Evolutionary conservation across 495 filamentous ascomycete genomes (phyloP).

Genomic region (Trichoderma gamsii): DNA sequence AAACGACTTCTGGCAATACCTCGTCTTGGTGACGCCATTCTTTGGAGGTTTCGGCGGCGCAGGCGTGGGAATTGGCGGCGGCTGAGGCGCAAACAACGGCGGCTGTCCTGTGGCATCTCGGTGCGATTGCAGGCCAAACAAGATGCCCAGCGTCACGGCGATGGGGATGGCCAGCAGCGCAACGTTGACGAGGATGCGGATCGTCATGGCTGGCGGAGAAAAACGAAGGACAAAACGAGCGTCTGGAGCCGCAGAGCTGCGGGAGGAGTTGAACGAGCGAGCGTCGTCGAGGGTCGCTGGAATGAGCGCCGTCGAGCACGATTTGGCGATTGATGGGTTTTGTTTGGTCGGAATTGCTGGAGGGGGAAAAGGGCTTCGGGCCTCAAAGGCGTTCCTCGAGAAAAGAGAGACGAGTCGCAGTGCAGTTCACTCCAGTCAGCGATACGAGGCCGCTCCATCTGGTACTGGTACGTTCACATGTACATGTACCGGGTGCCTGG

Average conservation of each 20-base stretch:
- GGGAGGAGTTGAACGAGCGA: background rate
- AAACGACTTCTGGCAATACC: constrained; percentile 10
- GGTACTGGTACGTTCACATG: background rate
- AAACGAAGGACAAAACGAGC: constrained; percentile 14
- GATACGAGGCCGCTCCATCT: background rate
- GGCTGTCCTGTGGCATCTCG: constrained; percentile 26
- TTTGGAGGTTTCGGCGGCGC: background rate
- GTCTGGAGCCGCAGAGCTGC: background rate
- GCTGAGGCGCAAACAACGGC: constrained; percentile 27
- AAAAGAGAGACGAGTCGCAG: background rate
- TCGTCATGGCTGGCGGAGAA: constrained; percentile 12
- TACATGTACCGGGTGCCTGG: constrained; percentile 9
- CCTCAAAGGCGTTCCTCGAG: background rate
- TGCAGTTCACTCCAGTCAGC: background rate
- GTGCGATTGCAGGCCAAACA: constrained; percentile 37
- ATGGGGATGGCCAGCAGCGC: constrained; percentile 36
- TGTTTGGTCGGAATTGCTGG: constrained; percentile 1
- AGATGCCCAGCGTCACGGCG: constrained; percentile 32
- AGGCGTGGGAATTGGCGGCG: constrained; percentile 6
- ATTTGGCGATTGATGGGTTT: background rate
- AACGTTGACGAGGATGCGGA: constrained; percentile 35
- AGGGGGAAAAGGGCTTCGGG: background rate
- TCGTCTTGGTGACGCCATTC: constrained; percentile 11
- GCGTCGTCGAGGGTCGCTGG: background rate
- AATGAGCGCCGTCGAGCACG: background rate